phyloP scores from a whole-genome alignment of 2,329 filamentous ascomycete species.

The Cladophialophora chaetospira region DNA sequence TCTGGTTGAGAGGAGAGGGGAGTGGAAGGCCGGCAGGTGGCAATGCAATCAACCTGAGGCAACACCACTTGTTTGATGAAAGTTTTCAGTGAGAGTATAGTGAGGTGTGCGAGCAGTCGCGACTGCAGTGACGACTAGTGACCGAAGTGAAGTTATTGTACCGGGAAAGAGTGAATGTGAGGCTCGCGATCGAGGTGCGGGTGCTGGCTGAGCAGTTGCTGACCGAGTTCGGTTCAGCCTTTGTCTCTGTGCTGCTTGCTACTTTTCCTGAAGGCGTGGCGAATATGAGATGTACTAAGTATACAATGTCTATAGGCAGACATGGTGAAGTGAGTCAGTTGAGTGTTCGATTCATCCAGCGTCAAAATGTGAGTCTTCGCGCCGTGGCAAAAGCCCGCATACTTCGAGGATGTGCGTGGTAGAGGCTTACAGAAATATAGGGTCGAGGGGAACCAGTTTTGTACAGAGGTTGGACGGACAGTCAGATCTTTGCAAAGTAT shows the following conservation, averaged over 20 bases:
- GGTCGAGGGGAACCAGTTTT: neutral
- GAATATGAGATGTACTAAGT: slow-evolving; percentile 10
- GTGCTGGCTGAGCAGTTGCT: neutral
- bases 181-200: slow-evolving; percentile 3
- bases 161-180: slow-evolving; percentile 12
- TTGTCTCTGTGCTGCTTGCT: slow-evolving; percentile 3
- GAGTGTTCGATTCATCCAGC: neutral
- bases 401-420: neutral
- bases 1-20: slow-evolving; percentile 23
- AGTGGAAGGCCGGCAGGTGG: slow-evolving; percentile 1
- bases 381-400: slow-evolving; percentile 11
- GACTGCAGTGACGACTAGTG: neutral
- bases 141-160: slow-evolving; percentile 4
- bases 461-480: slow-evolving; percentile 1
- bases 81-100: neutral
- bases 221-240: slow-evolving; percentile 8
- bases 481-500: slow-evolving; percentile 13
- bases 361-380: slow-evolving; percentile 18
- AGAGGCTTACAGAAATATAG: slow-evolving; percentile 4
- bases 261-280: slow-evolving; percentile 3
- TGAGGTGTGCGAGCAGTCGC: neutral
- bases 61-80: neutral
- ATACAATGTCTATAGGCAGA: slow-evolving; percentile 24
- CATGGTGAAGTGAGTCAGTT: slow-evolving; percentile 28
- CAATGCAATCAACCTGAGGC: neutral